phyloP scores from a whole-genome alignment of 1,284 basidiomycete species.

The Apiotrichum porosum region DNA sequence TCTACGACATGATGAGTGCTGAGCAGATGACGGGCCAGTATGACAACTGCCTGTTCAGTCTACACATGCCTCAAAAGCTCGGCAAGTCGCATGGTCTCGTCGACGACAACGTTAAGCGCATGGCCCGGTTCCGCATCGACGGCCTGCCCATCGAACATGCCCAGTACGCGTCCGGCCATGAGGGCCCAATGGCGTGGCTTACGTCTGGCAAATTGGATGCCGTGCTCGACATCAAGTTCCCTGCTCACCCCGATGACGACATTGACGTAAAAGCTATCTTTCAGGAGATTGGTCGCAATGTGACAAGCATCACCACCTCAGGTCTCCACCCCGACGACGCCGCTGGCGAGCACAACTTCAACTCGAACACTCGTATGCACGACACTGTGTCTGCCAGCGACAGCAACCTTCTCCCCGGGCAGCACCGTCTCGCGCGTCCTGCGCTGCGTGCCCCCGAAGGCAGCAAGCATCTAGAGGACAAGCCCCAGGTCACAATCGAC shows the following conservation, averaged over 20 bases:
- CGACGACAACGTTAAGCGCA: slow-evolving; percentile 71
- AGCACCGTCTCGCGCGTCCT: slow-evolving; percentile 78
- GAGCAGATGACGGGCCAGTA: slow-evolving; percentile 96
- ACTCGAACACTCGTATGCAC: slow-evolving; percentile 47
- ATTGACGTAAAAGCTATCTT: slow-evolving; percentile 82
- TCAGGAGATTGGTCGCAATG: slow-evolving; percentile 82
- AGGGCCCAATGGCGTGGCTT: slow-evolving; percentile 92
- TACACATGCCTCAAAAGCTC: slow-evolving; percentile 95
- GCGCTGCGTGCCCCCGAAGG: slow-evolving; percentile 68
- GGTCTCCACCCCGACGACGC: slow-evolving; percentile 37
- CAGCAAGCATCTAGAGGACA: slow-evolving; percentile 4
- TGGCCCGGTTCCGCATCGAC: slow-evolving; percentile 95
- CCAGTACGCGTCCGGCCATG: slow-evolving; percentile 71
- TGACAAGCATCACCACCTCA: slow-evolving; percentile 52
- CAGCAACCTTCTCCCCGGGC: slow-evolving; percentile 71
- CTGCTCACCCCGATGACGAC: slow-evolving; percentile 66
- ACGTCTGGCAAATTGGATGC: slow-evolving; percentile 93
- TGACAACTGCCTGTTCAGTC: slow-evolving; percentile 94
- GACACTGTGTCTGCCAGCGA: slow-evolving; percentile 52
- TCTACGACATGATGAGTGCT: slow-evolving; percentile 86
- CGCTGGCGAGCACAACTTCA: slow-evolving; percentile 7
- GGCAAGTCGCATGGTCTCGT: slow-evolving; percentile 68
- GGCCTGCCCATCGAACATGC: slow-evolving; percentile 96
- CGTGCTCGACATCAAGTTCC: slow-evolving; percentile 96
- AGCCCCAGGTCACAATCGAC: slow-evolving; percentile 66